Evolutionary conservation across 1,139 yeast genomes (phyloP), one percentile per base, ranked within the genome.

Genomic region (Suhomyces bokatorum): DNA sequence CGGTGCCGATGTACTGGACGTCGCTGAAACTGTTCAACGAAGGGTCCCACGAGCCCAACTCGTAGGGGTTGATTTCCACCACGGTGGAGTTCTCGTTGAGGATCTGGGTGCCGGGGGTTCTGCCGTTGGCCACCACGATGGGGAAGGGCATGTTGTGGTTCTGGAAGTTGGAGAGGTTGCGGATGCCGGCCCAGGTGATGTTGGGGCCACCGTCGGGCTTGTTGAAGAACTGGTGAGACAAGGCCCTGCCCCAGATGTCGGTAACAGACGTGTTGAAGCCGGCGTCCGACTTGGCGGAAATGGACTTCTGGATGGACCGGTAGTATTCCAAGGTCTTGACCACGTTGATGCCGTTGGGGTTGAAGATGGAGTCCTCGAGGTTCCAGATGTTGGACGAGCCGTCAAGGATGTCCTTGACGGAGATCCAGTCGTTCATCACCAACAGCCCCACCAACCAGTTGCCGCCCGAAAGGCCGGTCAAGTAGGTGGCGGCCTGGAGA

Each of bases 31-130:
- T 47, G 4, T 51, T 52, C 30, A 73, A 55, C 4, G 70, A 58
- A 1, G 74, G 73, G 50, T 73, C 79, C 77, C 77, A 74, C 2
- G 75, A 67, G 0, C 79, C 79, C 40, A 73, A 55, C 48, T 74
- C 79, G 45, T 53, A 71, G 0, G 79, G 77, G 37, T 57, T 62
- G 24, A 72, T 55, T 49, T 74, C 78, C 49, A 69, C 68, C 1
- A 74, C 64, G 1, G 77, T 71, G 5, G 76, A 67, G 52, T 73
- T 73, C 35, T 58, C 62, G 47, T 67, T 63, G 22, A 71, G 59
- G 38, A 69, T 62, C 11, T 43, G 44, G 2, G 72, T 58, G 2
- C 63, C 66, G 4, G 76, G 76, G 8, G 65, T 61, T 49, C 78
- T 58, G 1, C 76, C 77, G 46, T 70, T 59, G 2, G 77, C 66